Conservation (phyloP, 2,329 filamentous ascomycete species). For the Monosporascus sp. region DNA sequence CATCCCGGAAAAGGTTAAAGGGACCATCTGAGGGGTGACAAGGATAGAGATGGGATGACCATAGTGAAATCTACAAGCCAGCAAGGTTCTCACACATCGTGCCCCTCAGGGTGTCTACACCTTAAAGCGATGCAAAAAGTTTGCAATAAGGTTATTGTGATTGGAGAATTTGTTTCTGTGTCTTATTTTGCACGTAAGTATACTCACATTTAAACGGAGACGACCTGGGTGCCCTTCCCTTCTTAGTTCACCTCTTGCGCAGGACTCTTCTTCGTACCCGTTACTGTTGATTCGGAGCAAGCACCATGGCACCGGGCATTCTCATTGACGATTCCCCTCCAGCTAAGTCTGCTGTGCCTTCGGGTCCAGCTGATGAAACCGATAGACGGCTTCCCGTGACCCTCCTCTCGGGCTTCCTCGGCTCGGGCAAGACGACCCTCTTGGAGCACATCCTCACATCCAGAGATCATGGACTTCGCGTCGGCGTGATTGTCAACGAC, state of each 20-base stretch:
- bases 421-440: constrained; percentile 66
- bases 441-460: constrained; percentile 63
- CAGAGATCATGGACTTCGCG: constrained; percentile 58
- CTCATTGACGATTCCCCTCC: neutral
- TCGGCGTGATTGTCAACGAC: constrained; percentile 70
- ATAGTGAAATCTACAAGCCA: neutral
- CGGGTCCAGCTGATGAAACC: neutral
- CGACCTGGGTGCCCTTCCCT: too few relatives aligned
- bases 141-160: neutral
- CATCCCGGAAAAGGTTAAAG: too few relatives aligned
- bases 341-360: neutral
- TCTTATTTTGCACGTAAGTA: too few relatives aligned
- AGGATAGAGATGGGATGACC: too few relatives aligned
- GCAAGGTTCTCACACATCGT: neutral
- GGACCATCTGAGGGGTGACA: too few relatives aligned
- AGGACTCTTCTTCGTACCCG: neutral
- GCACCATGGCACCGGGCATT: constrained; percentile 1
- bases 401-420: constrained; percentile 56
- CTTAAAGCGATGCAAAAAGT: neutral
- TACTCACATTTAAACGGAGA: too few relatives aligned
- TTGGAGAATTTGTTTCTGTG: neutral
- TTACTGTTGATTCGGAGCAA: neutral
- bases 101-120: neutral
- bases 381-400: constrained; percentile 48
- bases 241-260: neutral